Conservation (phyloP, 306 rosid genomes). For the Lathyrus aphaca region DNA sequence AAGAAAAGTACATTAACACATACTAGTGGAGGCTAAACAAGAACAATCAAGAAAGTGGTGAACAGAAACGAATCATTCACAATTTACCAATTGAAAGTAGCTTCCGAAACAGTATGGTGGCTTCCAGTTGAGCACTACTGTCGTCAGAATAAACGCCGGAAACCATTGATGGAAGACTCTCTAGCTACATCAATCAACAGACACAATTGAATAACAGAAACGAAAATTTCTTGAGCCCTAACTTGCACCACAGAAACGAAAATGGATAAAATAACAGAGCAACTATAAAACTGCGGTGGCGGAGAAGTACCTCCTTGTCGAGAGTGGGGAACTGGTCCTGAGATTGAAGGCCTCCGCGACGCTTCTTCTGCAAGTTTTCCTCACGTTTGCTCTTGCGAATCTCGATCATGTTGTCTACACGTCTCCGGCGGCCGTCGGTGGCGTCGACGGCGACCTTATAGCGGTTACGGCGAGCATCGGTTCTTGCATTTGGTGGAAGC, state of each 20-base stretch:
- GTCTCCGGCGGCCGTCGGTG: slow-evolving; percentile 76
- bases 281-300: neutral
- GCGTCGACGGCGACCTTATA: slow-evolving; percentile 85
- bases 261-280: neutral
- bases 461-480: slow-evolving; percentile 84
- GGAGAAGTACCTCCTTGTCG: slow-evolving; percentile 55
- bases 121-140: slow-evolving; percentile 59
- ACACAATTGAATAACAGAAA: neutral
- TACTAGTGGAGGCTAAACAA: neutral
- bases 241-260: neutral
- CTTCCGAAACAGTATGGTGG: slow-evolving; percentile 78
- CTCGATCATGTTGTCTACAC: slow-evolving; percentile 87
- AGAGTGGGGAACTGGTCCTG: slow-evolving; percentile 59
- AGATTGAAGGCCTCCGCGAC: slow-evolving; percentile 73
- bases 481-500: slow-evolving; percentile 70
- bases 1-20: neutral
- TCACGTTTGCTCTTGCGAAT: slow-evolving; percentile 86
- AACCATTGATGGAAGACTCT: slow-evolving; percentile 77
- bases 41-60: neutral
- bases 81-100: slow-evolving; percentile 72
- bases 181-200: slow-evolving; percentile 50
- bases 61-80: neutral
- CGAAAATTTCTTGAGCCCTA: slow-evolving; percentile 34
- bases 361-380: slow-evolving; percentile 82
- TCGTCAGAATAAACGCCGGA: slow-evolving; percentile 71